Percentiles rank a stretch among this genome's conserved stretches.
Conservation (phyloP, 1,284 basidiomycete species). For the Laetiporus sulphureus region DNA sequence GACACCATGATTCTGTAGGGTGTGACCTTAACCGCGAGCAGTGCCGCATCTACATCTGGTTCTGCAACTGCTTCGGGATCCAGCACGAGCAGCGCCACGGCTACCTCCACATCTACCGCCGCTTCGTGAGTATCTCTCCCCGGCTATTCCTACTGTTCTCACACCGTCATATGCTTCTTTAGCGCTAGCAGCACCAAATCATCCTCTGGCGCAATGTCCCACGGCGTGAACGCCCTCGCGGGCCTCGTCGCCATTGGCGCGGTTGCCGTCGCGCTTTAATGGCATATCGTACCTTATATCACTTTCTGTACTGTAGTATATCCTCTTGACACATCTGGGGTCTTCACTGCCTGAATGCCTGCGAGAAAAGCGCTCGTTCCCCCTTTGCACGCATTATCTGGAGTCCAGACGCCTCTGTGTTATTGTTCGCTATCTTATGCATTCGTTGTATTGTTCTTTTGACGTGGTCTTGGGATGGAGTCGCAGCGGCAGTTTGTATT, state of each 20-base stretch:
- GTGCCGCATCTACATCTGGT: slow-evolving; percentile 10
- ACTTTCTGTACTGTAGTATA: too few species aligned
- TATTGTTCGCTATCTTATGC: too few species aligned
- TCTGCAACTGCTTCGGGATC: slow-evolving; percentile 7
- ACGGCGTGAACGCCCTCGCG: slow-evolving; percentile 30
- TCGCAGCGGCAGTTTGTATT: too few species aligned
- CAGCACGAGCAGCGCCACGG: slow-evolving; percentile 5
- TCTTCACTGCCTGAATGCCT: too few species aligned
- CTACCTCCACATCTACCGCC: slow-evolving; percentile 4
- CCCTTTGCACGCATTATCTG: too few species aligned
- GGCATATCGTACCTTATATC: too few species aligned
- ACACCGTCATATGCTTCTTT: slow-evolving; percentile 4
- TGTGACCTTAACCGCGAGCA: slow-evolving; percentile 35
- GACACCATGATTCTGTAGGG: slow-evolving; percentile 34
- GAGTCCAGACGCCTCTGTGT: too few species aligned
- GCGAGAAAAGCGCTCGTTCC: too few species aligned
- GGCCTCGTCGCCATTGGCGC: slow-evolving; percentile 35
- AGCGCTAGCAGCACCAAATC: slow-evolving; percentile 10
- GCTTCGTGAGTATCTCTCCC: slow-evolving; percentile 2
- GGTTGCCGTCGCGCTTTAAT: slow-evolving; percentile 35
- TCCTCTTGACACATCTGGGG: too few species aligned
- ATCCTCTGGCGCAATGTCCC: slow-evolving; percentile 26
- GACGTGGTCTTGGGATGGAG: too few species aligned
- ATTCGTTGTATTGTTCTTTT: too few species aligned
- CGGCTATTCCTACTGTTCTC: not conserved